Conservation (phyloP, 1,139 yeast species). For the Blastobotrys niveus region DNA sequence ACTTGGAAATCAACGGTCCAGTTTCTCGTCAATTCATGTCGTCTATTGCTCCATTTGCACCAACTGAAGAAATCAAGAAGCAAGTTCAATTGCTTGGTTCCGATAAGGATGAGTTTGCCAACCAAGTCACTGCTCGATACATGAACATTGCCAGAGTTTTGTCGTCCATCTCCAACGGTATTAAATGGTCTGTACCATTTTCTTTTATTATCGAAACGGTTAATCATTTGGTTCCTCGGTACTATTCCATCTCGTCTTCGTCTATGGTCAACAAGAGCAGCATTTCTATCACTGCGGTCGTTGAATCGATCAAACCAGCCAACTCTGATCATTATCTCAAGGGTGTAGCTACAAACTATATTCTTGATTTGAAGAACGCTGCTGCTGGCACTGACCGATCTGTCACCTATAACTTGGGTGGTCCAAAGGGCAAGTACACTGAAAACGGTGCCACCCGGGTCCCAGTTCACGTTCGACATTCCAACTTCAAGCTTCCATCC, state of each 20-base stretch:
- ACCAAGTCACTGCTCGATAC: slow-evolving; percentile 53
- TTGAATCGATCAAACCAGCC: slow-evolving; percentile 56
- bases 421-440: slow-evolving; percentile 66
- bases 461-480: slow-evolving; percentile 91
- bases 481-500: slow-evolving; percentile 90
- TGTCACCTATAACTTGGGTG: slow-evolving; percentile 60
- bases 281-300: slow-evolving; percentile 79
- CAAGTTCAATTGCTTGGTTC: slow-evolving; percentile 52
- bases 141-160: slow-evolving; percentile 76
- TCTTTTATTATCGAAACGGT: slow-evolving; percentile 76
- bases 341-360: slow-evolving; percentile 89
- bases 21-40: slow-evolving; percentile 83
- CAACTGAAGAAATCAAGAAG: slow-evolving; percentile 53
- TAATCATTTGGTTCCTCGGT: slow-evolving; percentile 85
- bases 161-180: slow-evolving; percentile 53
- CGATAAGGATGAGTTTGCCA: slow-evolving; percentile 64
- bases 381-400: slow-evolving; percentile 45
- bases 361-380: slow-evolving; percentile 63
- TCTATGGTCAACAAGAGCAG: slow-evolving; percentile 68
- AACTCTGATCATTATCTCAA: slow-evolving; percentile 47
- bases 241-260: slow-evolving; percentile 93
- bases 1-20: slow-evolving; percentile 87
- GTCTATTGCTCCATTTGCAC: slow-evolving; percentile 80
- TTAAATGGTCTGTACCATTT: slow-evolving; percentile 78
- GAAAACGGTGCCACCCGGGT: slow-evolving; percentile 44